Evolutionary conservation across 768 basidiomycete species (phyloP), one percentile per base, ranked within the genome.

Genomic region (Amanita thiersii): DNA sequence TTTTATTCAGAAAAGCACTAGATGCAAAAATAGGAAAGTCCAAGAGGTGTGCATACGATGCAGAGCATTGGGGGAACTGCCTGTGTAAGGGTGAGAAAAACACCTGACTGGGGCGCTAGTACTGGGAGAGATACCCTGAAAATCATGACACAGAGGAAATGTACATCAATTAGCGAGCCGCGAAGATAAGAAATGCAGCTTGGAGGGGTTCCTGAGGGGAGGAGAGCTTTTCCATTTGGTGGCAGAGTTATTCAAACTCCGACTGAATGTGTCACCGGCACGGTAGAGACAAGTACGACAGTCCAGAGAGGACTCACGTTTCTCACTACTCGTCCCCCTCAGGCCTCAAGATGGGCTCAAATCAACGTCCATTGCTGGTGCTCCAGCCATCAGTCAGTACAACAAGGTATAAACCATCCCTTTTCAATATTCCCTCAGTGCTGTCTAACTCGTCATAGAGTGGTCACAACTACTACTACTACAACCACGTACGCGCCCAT

Each of bases 401-500:
- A 3, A 90, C 86, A 25, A 87, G 77, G 87, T 89, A 65, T 35
- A 79, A 69, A 36, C 35, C 47, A 20, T 39, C 46, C 3, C 21
- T 19, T 8, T 18, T 37, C 20, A 6, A n/a, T 21, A 25, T 9
- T 43, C 21, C 19, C 15, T 39, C 37, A 42, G 32, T 28, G 42
- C 43, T 46, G 57, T 44, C 53, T 56, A 41, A 56, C 47, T 52
- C 50, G 46, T 43, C 37, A 49, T 55, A 91, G 88, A 40, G 86
- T 91, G 52, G 82, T 87, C 52, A 91, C 88, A 37, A 90, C 85
- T n/a, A 91, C 89, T 1, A 88, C 86, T 0, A 91, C 89, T 1
- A 91, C 88, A 1, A 91, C 89, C 2, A 79, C 82, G 8, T 89
- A 91, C 64, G 82, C 88, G 42, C 88, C 88, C n/a, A 88, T 91